Evolutionary conservation across 2,329 filamentous ascomycete genomes (phyloP).

Genomic region (Sarocladium brachiariae): DNA sequence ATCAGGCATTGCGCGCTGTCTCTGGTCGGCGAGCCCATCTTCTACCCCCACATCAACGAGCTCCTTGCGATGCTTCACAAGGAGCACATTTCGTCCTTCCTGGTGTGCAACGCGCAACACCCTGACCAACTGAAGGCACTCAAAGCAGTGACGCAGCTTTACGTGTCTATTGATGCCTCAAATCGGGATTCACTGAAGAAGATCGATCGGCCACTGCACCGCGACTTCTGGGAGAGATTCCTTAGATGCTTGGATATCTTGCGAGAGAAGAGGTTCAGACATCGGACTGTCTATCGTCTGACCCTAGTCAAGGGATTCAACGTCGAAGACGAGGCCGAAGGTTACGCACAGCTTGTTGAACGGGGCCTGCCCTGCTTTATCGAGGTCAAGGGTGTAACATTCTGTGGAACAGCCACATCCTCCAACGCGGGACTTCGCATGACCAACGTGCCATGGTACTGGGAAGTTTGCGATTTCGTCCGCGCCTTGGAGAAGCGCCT

Average conservation of each 20-base stretch:
- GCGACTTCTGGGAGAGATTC: slow-evolving; percentile 98
- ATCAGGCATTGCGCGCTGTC: slow-evolving; percentile 90
- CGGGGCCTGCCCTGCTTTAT: slow-evolving; percentile 84
- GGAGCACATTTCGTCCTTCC: slow-evolving; percentile 85
- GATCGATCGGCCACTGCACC: slow-evolving; percentile 86
- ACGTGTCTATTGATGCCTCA: slow-evolving; percentile 91
- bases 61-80: slow-evolving; percentile 76
- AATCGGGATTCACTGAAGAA: slow-evolving; percentile 81
- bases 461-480: slow-evolving; percentile 80
- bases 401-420: slow-evolving; percentile 84
- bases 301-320: slow-evolving; percentile 98
- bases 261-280: slow-evolving; percentile 71
- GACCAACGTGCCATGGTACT: slow-evolving; percentile 95
- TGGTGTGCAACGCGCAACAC: slow-evolving; percentile 96
- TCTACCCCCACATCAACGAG: slow-evolving; percentile 96
- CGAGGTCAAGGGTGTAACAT: slow-evolving; percentile 94
- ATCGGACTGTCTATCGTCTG: slow-evolving; percentile 89
- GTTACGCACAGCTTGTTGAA: slow-evolving; percentile 85
- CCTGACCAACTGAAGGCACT: slow-evolving; percentile 81
- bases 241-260: slow-evolving; percentile 85
- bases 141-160: slow-evolving; percentile 85
- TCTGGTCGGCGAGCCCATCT: slow-evolving; percentile 95
- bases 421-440: slow-evolving; percentile 85
- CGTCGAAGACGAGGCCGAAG: slow-evolving; percentile 83
- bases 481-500: slow-evolving; percentile 65